Evolutionary conservation across 805 yeast species (phyloP).

Genomic region (Lachancea waltii): DNA sequence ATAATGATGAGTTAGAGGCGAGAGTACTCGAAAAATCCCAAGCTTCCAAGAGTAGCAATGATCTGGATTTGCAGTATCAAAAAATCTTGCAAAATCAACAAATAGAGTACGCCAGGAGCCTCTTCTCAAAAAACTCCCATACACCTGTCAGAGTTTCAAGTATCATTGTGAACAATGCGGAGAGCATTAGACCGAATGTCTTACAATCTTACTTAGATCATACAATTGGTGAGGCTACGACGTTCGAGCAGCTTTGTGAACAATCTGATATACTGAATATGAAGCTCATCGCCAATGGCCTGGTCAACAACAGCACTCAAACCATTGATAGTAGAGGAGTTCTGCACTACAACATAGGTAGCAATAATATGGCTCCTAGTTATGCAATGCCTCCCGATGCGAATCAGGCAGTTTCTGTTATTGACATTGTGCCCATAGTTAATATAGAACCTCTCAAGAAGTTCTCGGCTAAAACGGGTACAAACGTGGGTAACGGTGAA

Average conservation of each 20-base stretch:
- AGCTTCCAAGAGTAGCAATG: background rate
- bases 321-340: slow-evolving; percentile 19
- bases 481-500: slow-evolving; percentile 93
- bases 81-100: slow-evolving; percentile 10
- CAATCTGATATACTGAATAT: slow-evolving; percentile 25
- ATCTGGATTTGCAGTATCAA: slow-evolving; percentile 3
- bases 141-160: slow-evolving; percentile 24
- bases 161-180: slow-evolving; percentile 17
- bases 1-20: slow-evolving; percentile 6
- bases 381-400: slow-evolving; percentile 7
- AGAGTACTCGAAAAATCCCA: background rate
- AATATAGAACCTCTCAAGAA: slow-evolving; percentile 50
- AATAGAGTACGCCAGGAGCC: slow-evolving; percentile 3
- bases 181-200: slow-evolving; percentile 17
- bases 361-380: slow-evolving; percentile 9
- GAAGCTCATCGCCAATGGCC: slow-evolving; percentile 26
- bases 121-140: slow-evolving; percentile 17
- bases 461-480: slow-evolving; percentile 84
- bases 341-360: slow-evolving; percentile 10
- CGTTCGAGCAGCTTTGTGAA: slow-evolving; percentile 21
- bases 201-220: slow-evolving; percentile 24
- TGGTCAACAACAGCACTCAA: slow-evolving; percentile 20
- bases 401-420: slow-evolving; percentile 11
- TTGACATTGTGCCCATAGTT: slow-evolving; percentile 29
- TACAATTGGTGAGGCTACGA: slow-evolving; percentile 24